Base-by-base conservation (phyloP, 768 basidiomycete species). In the Tylopilus sp. region DNA sequence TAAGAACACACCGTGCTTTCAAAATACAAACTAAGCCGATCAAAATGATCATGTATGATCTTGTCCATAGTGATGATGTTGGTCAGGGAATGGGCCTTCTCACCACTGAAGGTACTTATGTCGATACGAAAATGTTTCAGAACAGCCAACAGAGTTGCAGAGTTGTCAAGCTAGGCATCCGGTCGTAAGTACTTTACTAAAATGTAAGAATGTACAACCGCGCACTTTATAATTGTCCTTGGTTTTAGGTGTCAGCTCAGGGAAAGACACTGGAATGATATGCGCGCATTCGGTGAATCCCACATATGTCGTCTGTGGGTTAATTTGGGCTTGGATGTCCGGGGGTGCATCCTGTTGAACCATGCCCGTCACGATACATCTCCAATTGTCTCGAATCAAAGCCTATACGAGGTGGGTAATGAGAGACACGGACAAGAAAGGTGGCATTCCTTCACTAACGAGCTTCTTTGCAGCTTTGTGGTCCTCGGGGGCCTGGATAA, bases 321-420 rank as follows among this genome's bases (percentile, higher is more conserved):
- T 20, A 0, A 31, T 3, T 3, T 35, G n/a, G 38, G 17, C 50
- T n/a, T 20, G 41, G 20, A 26, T 20, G 10, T 6, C 15, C 2
- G 6, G 41, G 44, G 12, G 28, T 12, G 13, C 4, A 1, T 21
- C 73, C 71, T 43, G 63, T 55, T 20, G n/a, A n/a, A n/a, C n/a
- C n/a, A 28, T 20, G 43, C 64, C 66, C 12, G 67, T 65, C 7
- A 73, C 51, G 10, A 70, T 55, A 49, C 73, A 75, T 41, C 59
- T 66, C 57, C 53, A 70, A 5, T 58, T 62, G 50, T 75, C 73
- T 26, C 73, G 69, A 39, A 67, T 47, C 18, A 73, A 59, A 42
- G 74, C 71, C 72, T 71, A 20, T 47, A 10, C 26, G 10, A 55
- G 26, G 39, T 2, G 13, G 33, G n/a, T 31, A 33, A 17, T 40